Base-by-base conservation (phyloP, 768 basidiomycete genomes). In the Boletus rubescentipes region DNA sequence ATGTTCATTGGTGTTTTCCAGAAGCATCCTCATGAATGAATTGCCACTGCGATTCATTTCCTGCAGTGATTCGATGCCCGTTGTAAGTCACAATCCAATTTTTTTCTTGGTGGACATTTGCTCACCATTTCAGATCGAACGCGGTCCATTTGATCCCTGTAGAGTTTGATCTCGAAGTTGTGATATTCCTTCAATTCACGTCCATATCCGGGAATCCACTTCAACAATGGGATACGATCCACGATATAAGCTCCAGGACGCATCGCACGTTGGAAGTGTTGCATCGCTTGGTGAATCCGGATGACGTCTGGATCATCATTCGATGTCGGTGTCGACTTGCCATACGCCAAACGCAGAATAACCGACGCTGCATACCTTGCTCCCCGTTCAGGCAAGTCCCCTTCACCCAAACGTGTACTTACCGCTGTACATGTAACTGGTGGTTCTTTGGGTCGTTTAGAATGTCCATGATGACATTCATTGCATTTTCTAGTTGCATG, bases 131-230 rank as follows among this genome's bases (percentile, higher is more conserved):
- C 75, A 8, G 60, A 61, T 41, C 72, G 72, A 4, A 84, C 79
- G 14, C 72, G 70, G 10, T 67, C 60, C 4, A 85, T 67, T 41
- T 82, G 81, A 0, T 72, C 70, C 46, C 73, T 78, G 67, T 80
- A 85, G 4, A 85, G 63, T 0, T 51, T 54, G 0, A 80, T 61
- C 58, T 85, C 83, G 46, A 79, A 78, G 0, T 63, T 50, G 58
- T 86, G 85, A 12, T 77, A 80, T 2, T 75, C 68, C 41, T 75
- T 74, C 12, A 88, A 67, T 46, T 79, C 76, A 6, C 73, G 70
- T 4, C 82, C 72, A 59, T 84, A 85, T 16, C 82, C 80, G 4
- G 87, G 85, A 18, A 88, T 58, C 59, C 80, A 79, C 37, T 60
- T 63, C 23, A 75, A 59, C 38, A 64, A 51, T 0, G 76, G 73